A percentile compares a stretch with the other conserved stretches of the same genome.
These are phyloP conservation scores for Saitozyma sp. DNA, from an alignment of 768 basidiomycete genomes.

Conservation along the genomic window DNA sequence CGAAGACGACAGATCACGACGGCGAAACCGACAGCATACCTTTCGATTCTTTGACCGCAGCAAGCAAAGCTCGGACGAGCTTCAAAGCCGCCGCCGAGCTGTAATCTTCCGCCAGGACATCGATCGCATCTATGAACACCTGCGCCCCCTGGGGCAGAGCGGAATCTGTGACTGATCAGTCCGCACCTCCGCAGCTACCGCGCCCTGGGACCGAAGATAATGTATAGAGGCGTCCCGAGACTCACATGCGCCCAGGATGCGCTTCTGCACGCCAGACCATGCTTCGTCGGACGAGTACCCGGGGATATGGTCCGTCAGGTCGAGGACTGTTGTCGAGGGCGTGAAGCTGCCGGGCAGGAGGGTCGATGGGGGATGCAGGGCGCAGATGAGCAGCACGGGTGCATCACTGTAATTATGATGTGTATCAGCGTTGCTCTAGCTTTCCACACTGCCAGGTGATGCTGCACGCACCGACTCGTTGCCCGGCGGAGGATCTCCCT, in stretches of 20 bases:
- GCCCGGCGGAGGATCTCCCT: slow-evolving; percentile 33
- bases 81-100: slow-evolving; percentile 13
- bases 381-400: slow-evolving; percentile 22
- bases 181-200: not conserved
- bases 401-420: not conserved
- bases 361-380: slow-evolving; percentile 24
- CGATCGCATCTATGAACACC: slow-evolving; percentile 45
- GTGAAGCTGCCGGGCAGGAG: slow-evolving; percentile 9
- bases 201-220: not conserved
- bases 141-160: slow-evolving; percentile 22
- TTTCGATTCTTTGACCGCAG: slow-evolving; percentile 29
- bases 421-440: slow-evolving; percentile 2
- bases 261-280: slow-evolving; percentile 6
- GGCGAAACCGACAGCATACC: slow-evolving; percentile 16
- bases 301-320: slow-evolving; percentile 31
- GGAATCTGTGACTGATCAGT: slow-evolving; percentile 7
- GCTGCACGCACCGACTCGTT: slow-evolving; percentile 24
- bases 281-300: slow-evolving; percentile 16
- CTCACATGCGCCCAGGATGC: slow-evolving; percentile 23
- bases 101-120: slow-evolving; percentile 46
- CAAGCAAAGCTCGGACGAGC: slow-evolving; percentile 29
- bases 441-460: not conserved
- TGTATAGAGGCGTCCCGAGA: not conserved
- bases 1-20: not conserved
- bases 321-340: slow-evolving; percentile 18